Base-by-base conservation (phyloP, 2,329 filamentous ascomycete genomes). In the Hypomyces rosellus region DNA sequence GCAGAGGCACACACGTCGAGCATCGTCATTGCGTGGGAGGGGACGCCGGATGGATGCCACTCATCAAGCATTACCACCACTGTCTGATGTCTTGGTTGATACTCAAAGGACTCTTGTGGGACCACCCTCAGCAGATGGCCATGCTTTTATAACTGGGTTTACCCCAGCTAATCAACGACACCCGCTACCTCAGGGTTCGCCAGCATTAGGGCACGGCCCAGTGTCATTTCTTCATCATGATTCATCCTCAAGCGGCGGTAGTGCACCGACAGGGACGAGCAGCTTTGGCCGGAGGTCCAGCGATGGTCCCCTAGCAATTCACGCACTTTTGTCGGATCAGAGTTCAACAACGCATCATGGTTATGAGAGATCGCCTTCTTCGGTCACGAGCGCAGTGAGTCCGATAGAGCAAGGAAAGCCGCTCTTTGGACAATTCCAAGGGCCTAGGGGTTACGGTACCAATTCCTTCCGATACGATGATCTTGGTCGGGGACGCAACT, bases 221-320 rank as follows among this genome's bases (percentile, higher is more conserved):
- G 50, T 66, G 16, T 74, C 76, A 1, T 61, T 68, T 2, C 59
- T 78, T 34, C 70, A 66, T 37, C 72, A 74, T 25, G 74, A 78
- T 40, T 67, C 70, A 16, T 74, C 73, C 3, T 76, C 73, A 4
- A 65, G 57, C 14, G 70, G 70, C 33, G 77, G 72, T 43, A 62
- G 66, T 38, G 66, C 67, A 1, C 74, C 75, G 2, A 59, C 65
- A 2, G 70, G 65, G 13, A 72, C 74, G 1, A 54, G 54, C 15
- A 65, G 61, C 34, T 62, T 62, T 46, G 54, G 59, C 2, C 68
- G 76, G 39, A 74, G 73, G 4, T 70, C 74, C 0, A 71, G 74
- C 43, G 78, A 81, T 36, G 72, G 75, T 0, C 68, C 75, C 1
- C 57, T 81, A 11, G 76, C 78, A 1, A 81, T 81, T 20, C 77